Evolutionary conservation across 768 basidiomycete species (phyloP).

Genomic region (Serendipita sp.): DNA sequence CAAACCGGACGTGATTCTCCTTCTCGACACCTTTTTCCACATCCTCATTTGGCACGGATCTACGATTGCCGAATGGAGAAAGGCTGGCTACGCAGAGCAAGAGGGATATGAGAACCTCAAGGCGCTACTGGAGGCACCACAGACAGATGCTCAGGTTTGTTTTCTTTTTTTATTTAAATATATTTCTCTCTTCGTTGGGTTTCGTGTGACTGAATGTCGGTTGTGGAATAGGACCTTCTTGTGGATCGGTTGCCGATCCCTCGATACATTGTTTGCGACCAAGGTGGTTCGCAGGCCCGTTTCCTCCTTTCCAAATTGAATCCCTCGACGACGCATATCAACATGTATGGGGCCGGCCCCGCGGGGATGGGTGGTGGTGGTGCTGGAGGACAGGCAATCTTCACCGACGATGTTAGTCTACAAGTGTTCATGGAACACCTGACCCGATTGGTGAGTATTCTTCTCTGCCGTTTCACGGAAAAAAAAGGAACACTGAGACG

Average conservation of each 20-base stretch:
- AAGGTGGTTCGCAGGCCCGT: conserved; percentile 94
- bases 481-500: background rate
- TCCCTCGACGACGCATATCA: conserved; percentile 94
- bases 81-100: conserved; percentile 95
- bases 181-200: background rate
- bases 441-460: conserved; percentile 50
- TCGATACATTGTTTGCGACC: conserved; percentile 94
- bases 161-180: too few relatives aligned
- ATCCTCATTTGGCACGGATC: conserved; percentile 99
- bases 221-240: conserved; percentile 56
- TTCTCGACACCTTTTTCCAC: conserved; percentile 99
- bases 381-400: conserved; percentile 56
- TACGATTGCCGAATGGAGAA: conserved; percentile 93
- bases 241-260: conserved; percentile 94
- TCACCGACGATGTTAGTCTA: conserved; percentile 96
- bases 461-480: background rate
- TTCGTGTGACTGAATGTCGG: background rate
- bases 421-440: conserved; percentile 97
- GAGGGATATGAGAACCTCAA: conserved; percentile 99
- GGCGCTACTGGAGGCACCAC: conserved; percentile 73
- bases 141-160: conserved; percentile 71
- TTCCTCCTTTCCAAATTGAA: conserved; percentile 94
- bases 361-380: conserved; percentile 40
- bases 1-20: conserved; percentile 87
- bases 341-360: conserved; percentile 68